phyloP scores from a whole-genome alignment of 306 rosid genomes.

The Psophocarpus tetragonolobus region DNA sequence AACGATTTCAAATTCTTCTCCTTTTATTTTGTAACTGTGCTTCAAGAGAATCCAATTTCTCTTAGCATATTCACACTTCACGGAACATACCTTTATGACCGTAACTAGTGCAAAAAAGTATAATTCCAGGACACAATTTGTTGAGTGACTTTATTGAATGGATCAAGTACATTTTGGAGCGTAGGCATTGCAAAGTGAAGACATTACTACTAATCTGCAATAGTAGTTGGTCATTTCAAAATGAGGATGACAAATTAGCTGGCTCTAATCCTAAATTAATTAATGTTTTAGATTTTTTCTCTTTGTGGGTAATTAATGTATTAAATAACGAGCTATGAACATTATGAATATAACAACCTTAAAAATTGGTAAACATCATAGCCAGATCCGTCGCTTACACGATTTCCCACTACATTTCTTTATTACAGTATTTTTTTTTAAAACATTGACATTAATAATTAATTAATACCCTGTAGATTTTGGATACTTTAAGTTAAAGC shows the following conservation, averaged over 20 bases:
- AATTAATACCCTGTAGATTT: constrained; percentile 4
- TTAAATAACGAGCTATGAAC: background rate
- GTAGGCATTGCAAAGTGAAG: constrained; percentile 35
- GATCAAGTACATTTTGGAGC: constrained; percentile 24
- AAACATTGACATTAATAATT: background rate
- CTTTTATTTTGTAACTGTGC: background rate
- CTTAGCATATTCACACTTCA: background rate
- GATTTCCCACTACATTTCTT: constrained; percentile 33
- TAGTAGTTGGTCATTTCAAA: constrained; percentile 24
- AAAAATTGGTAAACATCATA: constrained; percentile 32
- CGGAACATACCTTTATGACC: background rate
- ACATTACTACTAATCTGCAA: constrained; percentile 20
- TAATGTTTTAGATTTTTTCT: background rate
- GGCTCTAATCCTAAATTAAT: background rate
- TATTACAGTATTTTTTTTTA: background rate
- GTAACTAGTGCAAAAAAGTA: background rate
- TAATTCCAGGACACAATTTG: background rate
- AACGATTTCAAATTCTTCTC: constrained; percentile 19
- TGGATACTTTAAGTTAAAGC: constrained; percentile 31
- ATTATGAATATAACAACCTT: background rate
- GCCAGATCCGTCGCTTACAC: constrained; percentile 39
- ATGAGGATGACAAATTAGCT: background rate
- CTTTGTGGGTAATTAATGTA: background rate
- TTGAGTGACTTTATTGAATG: background rate
- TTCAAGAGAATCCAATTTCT: background rate